phyloP scores from a whole-genome alignment of 2,329 filamentous ascomycete species.

The Ceratocystis cacaofunesta region DNA sequence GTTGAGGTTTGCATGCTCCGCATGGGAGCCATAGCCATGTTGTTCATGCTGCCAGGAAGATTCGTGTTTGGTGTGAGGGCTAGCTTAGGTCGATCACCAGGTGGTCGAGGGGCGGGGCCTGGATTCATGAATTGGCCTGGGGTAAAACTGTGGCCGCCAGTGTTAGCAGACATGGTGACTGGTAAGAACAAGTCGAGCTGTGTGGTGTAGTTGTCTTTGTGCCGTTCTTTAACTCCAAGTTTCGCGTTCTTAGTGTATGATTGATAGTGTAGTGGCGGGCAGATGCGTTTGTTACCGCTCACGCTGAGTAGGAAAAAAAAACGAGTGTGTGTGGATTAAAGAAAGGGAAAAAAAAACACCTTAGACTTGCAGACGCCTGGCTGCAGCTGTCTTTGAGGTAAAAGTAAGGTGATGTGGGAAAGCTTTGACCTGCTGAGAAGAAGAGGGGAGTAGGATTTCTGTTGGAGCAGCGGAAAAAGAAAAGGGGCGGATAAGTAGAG shows the following conservation, averaged over 20 bases:
- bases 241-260: constrained; percentile 1
- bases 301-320: background rate
- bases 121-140: constrained; percentile 83
- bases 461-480: constrained; percentile 8
- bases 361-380: constrained; percentile 3
- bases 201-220: background rate
- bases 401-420: constrained; percentile 7
- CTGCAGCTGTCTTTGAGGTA: constrained; percentile 1
- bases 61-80: constrained; percentile 63
- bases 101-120: constrained; percentile 81
- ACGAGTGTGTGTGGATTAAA: constrained; percentile 1
- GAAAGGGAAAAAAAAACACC: background rate
- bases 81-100: constrained; percentile 67
- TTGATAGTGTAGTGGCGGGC: background rate
- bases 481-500: constrained; percentile 9
- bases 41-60: constrained; percentile 63
- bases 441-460: constrained; percentile 7
- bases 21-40: constrained; percentile 54
- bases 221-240: background rate
- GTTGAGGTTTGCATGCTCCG: constrained; percentile 47
- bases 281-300: background rate
- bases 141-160: constrained; percentile 21
- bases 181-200: background rate
- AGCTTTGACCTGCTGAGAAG: constrained; percentile 14
- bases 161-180: constrained; percentile 15